Conservation (phyloP, 768 basidiomycete species). For the Fistulinella prunicolor region DNA sequence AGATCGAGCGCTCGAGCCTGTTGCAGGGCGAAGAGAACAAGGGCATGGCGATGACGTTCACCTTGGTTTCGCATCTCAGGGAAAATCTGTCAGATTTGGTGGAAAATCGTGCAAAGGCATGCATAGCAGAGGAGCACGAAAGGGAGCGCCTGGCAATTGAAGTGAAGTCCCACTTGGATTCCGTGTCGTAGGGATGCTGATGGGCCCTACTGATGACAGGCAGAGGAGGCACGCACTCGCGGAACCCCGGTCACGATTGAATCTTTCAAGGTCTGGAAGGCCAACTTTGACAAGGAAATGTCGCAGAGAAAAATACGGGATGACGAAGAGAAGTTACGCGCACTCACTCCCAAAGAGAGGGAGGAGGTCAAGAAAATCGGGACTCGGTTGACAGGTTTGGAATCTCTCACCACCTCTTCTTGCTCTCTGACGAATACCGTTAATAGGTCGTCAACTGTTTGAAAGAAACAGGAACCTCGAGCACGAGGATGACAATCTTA, state of each 20-base stretch:
- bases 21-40: slow-evolving; percentile 77
- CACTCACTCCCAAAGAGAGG: slow-evolving; percentile 71
- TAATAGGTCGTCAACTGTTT: slow-evolving; percentile 88
- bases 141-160: slow-evolving; percentile 72
- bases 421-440: slow-evolving; percentile 5
- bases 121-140: slow-evolving; percentile 63
- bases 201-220: slow-evolving; percentile 51
- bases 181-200: not conserved
- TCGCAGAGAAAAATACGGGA: slow-evolving; percentile 55
- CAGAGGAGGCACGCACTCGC: slow-evolving; percentile 79
- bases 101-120: slow-evolving; percentile 52
- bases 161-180: slow-evolving; percentile 40
- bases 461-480: slow-evolving; percentile 73
- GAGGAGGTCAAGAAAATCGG: slow-evolving; percentile 74
- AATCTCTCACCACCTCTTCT: not conserved
- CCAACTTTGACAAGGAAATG: slow-evolving; percentile 70
- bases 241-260: slow-evolving; percentile 90
- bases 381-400: slow-evolving; percentile 67
- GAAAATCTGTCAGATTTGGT: slow-evolving; percentile 71
- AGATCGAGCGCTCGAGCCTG: not conserved
- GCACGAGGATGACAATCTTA: slow-evolving; percentile 69
- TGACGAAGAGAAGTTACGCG: slow-evolving; percentile 76
- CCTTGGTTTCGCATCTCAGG: slow-evolving; percentile 79
- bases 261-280: slow-evolving; percentile 80
- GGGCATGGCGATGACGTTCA: slow-evolving; percentile 98